These are phyloP conservation scores for Malus fusca DNA, from an alignment of 306 rosid genomes.

Conservation along the genomic window DNA sequence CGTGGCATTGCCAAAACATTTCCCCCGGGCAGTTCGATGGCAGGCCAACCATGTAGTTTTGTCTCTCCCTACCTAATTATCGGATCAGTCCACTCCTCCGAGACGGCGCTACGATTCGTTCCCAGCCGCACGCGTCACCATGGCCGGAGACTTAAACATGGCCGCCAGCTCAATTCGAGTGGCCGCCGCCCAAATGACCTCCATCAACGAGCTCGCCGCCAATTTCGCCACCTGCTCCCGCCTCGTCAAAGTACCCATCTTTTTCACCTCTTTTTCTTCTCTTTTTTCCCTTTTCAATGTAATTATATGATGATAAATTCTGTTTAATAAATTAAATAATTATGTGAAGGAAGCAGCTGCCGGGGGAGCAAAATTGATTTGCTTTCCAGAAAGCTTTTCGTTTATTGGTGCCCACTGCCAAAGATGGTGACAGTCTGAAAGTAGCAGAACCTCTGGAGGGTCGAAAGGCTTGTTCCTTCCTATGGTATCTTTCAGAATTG, in stretches of 20 bases:
- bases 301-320: not conserved
- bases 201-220: constrained; percentile 64
- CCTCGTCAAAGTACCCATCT: constrained; percentile 50
- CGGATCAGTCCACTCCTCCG: not conserved
- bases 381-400: constrained; percentile 86
- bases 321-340: not conserved
- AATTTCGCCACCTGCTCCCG: constrained; percentile 74
- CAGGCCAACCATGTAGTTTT: constrained; percentile 5
- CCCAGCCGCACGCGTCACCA: not conserved
- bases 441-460: constrained; percentile 77
- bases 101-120: constrained; percentile 5
- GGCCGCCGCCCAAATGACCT: constrained; percentile 95
- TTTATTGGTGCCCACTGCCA: constrained; percentile 59
- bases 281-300: not conserved
- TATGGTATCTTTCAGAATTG: constrained; percentile 73
- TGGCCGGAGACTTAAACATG: constrained; percentile 43
- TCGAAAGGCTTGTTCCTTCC: constrained; percentile 45
- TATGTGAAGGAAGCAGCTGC: constrained; percentile 76
- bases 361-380: constrained; percentile 76
- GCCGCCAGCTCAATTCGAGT: constrained; percentile 60
- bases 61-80: not conserved
- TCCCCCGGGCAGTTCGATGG: not conserved
- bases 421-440: constrained; percentile 69
- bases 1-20: not conserved
- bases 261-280: not conserved